Percentiles rank a stretch among this genome's conserved stretches.
Evolutionary conservation across 2,329 filamentous ascomycete genomes (phyloP).

Genomic region (Sarocladium kiliense): DNA sequence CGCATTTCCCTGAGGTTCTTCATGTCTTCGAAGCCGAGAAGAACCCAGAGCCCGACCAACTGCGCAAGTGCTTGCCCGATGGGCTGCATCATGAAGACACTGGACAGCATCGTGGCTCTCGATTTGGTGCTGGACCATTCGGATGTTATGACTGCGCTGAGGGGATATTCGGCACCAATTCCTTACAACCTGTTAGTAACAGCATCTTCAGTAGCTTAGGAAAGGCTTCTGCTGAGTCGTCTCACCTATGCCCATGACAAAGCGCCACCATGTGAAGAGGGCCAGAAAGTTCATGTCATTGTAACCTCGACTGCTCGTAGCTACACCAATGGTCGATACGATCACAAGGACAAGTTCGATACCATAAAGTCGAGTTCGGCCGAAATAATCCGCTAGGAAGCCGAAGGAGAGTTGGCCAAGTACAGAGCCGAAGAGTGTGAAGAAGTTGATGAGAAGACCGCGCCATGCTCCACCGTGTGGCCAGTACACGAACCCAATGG

Average conservation of each 20-base stretch:
- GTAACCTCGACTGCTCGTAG: slow-evolving; percentile 24
- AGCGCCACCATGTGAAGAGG: slow-evolving; percentile 28
- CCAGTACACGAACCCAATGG: slow-evolving; percentile 48
- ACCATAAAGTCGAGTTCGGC: slow-evolving; percentile 51
- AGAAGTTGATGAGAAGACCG: slow-evolving; percentile 45
- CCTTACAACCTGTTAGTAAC: slow-evolving; percentile 28
- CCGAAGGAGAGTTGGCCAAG: slow-evolving; percentile 48
- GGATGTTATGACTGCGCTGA: slow-evolving; percentile 62
- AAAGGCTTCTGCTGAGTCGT: background rate
- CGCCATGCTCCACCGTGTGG: slow-evolving; percentile 39
- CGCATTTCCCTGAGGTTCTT: slow-evolving; percentile 3
- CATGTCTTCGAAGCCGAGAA: slow-evolving; percentile 6
- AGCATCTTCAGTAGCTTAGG: slow-evolving; percentile 9
- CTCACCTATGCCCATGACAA: slow-evolving; percentile 6
- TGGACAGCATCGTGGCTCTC: slow-evolving; percentile 62
- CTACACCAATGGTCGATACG: slow-evolving; percentile 49
- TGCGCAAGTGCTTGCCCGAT: slow-evolving; percentile 62
- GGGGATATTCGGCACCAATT: slow-evolving; percentile 64
- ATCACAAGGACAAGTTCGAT: slow-evolving; percentile 52
- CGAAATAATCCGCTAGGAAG: slow-evolving; percentile 48
- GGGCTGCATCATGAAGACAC: slow-evolving; percentile 66
- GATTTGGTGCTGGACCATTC: slow-evolving; percentile 60
- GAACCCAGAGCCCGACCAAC: slow-evolving; percentile 5
- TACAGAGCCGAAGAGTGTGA: slow-evolving; percentile 44
- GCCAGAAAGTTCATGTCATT: slow-evolving; percentile 43